Percentiles rank a stretch among this genome's conserved stretches.
Evolutionary conservation across 768 basidiomycete genomes (phyloP).

Genomic region (Nevesoporus exiguus): DNA sequence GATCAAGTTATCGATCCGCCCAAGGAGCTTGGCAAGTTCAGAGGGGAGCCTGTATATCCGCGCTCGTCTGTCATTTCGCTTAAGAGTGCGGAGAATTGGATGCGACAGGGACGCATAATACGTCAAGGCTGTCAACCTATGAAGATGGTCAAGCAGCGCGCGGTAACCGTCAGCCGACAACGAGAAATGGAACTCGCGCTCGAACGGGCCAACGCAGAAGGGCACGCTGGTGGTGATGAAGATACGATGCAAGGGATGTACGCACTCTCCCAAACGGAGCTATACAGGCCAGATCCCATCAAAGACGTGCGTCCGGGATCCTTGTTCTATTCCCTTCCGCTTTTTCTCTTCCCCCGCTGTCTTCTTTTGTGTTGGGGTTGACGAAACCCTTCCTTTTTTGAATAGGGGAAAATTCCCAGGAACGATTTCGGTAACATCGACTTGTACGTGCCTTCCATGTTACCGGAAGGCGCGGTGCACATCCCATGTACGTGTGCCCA

Average conservation of each 20-base stretch:
- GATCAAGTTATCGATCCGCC: constrained; percentile 82
- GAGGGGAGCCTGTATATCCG: constrained; percentile 89
- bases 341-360: not conserved
- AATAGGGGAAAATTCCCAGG: constrained; percentile 87
- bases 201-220: constrained; percentile 36
- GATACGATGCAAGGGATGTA: constrained; percentile 87
- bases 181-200: constrained; percentile 66
- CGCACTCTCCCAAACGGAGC: constrained; percentile 77
- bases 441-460: constrained; percentile 91
- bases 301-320: constrained; percentile 76
- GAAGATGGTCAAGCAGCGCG: constrained; percentile 85
- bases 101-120: constrained; percentile 78
- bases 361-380: not conserved
- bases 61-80: constrained; percentile 79
- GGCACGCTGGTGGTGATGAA: constrained; percentile 40
- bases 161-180: constrained; percentile 73
- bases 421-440: constrained; percentile 98
- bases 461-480: constrained; percentile 83
- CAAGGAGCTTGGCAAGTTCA: constrained; percentile 85
- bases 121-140: constrained; percentile 76
- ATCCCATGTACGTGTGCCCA: constrained; percentile 71
- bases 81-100: constrained; percentile 93
- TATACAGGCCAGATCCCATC: constrained; percentile 76
- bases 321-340: not conserved
- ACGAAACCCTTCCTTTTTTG: constrained; percentile 11